Percentiles rank a stretch among this genome's conserved stretches.
Conservation (phyloP, 805 yeast genomes). For the Starmerella bombi region DNA sequence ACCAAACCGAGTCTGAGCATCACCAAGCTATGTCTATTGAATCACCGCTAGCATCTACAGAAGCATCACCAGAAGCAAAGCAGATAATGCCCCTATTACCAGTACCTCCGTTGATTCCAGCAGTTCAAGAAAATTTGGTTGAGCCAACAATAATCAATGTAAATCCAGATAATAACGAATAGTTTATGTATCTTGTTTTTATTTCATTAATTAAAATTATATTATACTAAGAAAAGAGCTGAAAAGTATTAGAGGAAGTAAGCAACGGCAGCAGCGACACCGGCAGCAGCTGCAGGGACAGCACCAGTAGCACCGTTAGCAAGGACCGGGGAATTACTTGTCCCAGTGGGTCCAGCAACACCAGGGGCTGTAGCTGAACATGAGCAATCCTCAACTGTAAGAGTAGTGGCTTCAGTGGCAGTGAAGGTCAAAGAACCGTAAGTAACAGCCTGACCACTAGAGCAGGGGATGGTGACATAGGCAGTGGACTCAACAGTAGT, state of each 20-base stretch:
- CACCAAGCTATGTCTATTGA: background rate
- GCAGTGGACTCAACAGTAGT: constrained; percentile 7
- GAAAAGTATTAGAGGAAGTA: constrained; percentile 8
- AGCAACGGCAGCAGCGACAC: constrained; percentile 9
- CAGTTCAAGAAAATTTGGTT: background rate
- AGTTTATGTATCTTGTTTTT: background rate
- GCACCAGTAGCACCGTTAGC: constrained; percentile 4
- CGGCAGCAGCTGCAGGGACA: background rate
- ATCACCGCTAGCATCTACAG: background rate
- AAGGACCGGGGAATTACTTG: background rate
- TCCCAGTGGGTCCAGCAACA: background rate
- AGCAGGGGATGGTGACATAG: constrained; percentile 9
- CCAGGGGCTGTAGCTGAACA: constrained; percentile 3
- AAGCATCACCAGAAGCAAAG: background rate
- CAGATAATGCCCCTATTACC: background rate
- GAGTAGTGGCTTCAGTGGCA: constrained; percentile 1
- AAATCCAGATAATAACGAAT: background rate
- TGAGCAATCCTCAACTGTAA: constrained; percentile 6
- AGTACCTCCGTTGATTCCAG: background rate
- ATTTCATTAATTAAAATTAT: no score
- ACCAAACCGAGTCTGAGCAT: background rate
- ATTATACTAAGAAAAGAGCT: no score
- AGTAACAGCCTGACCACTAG: constrained; percentile 1
- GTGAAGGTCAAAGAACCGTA: constrained; percentile 5
- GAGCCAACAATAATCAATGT: background rate